Percentiles rank a stretch among this genome's conserved stretches.
Evolutionary conservation across 768 basidiomycete species (phyloP).

Genomic region (Termitomyces sp.): DNA sequence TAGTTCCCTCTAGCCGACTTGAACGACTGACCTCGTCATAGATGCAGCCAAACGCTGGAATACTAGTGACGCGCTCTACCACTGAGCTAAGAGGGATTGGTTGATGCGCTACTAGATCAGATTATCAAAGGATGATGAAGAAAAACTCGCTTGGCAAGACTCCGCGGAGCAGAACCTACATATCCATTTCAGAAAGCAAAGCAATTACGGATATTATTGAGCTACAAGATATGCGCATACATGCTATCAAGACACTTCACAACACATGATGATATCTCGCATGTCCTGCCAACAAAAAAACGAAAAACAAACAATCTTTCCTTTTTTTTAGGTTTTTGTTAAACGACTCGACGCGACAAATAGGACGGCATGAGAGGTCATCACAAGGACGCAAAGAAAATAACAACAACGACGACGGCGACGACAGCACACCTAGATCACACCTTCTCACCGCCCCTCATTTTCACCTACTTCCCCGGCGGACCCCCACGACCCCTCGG

Average conservation of each 20-base stretch:
- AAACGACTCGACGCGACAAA: too few species aligned
- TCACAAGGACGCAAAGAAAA: not conserved
- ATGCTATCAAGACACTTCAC: not conserved
- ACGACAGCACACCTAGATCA: conserved; percentile 7
- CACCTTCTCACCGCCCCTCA: not conserved
- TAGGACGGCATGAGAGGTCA: not conserved
- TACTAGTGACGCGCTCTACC: conserved; percentile 36
- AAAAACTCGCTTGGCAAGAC: too few species aligned
- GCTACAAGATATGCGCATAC: not conserved
- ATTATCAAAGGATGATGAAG: too few species aligned
- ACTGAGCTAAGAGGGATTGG: conserved; percentile 31
- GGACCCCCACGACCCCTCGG: conserved; percentile 31
- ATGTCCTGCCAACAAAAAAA: not conserved
- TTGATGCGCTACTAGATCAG: too few species aligned
- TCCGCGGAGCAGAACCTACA: too few species aligned
- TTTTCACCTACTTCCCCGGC: conserved; percentile 13
- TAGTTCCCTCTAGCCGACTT: not conserved
- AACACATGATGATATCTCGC: not conserved
- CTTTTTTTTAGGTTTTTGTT: too few species aligned
- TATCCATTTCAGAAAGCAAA: too few species aligned
- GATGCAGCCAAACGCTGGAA: too few species aligned
- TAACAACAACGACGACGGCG: too few species aligned
- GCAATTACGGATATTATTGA: not conserved
- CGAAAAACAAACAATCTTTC: too few species aligned
- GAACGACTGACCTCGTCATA: conserved; percentile 1